phyloP scores from a whole-genome alignment of 768 basidiomycete genomes.

The Candolleomyces aberdarensis region DNA sequence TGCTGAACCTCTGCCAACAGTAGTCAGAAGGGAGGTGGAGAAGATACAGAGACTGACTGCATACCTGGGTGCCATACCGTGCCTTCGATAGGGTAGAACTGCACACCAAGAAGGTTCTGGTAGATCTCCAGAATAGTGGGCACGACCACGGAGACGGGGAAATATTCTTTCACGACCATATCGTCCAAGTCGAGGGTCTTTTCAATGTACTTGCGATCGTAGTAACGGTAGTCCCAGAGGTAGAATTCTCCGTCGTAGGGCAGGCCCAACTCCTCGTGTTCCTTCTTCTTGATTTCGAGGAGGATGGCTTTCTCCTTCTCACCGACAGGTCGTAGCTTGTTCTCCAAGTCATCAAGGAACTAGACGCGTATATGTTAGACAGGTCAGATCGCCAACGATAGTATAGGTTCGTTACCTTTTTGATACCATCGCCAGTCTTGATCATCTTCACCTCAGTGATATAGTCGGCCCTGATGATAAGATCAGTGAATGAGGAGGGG shows the following conservation, averaged over 20 bases:
- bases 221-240: conserved; percentile 84
- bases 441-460: conserved; percentile 85
- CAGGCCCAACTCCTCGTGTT: conserved; percentile 55
- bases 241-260: conserved; percentile 73
- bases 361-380: conserved; percentile 20
- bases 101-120: conserved; percentile 75
- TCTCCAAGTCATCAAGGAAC: conserved; percentile 78
- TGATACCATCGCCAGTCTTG: conserved; percentile 61
- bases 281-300: conserved; percentile 71
- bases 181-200: conserved; percentile 69
- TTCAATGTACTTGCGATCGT: conserved; percentile 65
- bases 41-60: conserved; percentile 8
- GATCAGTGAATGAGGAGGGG: neutral
- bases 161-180: conserved; percentile 81
- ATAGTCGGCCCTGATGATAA: conserved; percentile 62
- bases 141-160: conserved; percentile 82
- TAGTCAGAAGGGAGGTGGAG: neutral
- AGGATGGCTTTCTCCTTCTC: conserved; percentile 63
- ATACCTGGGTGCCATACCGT: conserved; percentile 79
- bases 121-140: conserved; percentile 82
- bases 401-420: conserved; percentile 37
- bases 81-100: conserved; percentile 62
- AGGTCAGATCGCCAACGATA: neutral
- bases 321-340: conserved; percentile 71
- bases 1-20: conserved; percentile 65